Evolutionary conservation across 1,139 yeast species (phyloP).

Genomic region (Hyphopichia pseudoburtonii): DNA sequence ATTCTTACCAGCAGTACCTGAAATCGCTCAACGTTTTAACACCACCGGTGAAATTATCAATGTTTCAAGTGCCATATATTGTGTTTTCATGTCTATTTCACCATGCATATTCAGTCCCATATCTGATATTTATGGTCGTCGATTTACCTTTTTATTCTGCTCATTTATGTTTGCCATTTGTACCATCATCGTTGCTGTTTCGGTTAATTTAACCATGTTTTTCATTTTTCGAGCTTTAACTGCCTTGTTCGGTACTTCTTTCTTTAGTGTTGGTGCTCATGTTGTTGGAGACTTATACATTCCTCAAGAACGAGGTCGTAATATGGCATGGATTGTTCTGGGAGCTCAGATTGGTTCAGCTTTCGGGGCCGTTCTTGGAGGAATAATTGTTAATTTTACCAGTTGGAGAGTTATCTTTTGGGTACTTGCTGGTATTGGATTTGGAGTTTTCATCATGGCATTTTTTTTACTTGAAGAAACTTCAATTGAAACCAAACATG

Average conservation of each 20-base stretch:
- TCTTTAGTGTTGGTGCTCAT: slow-evolving; percentile 48
- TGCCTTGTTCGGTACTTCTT: slow-evolving; percentile 54
- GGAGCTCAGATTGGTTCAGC: slow-evolving; percentile 53
- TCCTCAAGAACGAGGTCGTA: slow-evolving; percentile 48
- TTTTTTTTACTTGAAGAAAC: slow-evolving; percentile 44
- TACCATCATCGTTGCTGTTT: slow-evolving; percentile 40
- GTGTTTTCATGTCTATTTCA: slow-evolving; percentile 50
- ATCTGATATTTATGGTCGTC: slow-evolving; percentile 50
- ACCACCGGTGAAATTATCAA: slow-evolving; percentile 49
- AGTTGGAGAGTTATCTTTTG: slow-evolving; percentile 53
- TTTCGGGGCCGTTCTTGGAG: slow-evolving; percentile 49
- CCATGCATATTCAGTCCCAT: slow-evolving; percentile 51
- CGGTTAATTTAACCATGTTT: slow-evolving; percentile 52
- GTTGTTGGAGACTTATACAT: slow-evolving; percentile 46
- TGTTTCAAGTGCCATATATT: slow-evolving; percentile 49
- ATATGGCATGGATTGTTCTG: slow-evolving; percentile 42
- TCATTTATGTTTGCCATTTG: slow-evolving; percentile 29
- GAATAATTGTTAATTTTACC: slow-evolving; percentile 45
- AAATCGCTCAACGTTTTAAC: slow-evolving; percentile 40
- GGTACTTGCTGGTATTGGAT: slow-evolving; percentile 43
- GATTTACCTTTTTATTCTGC: slow-evolving; percentile 40
- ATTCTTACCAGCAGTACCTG: slow-evolving; percentile 51
- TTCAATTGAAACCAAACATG: slow-evolving; percentile 24
- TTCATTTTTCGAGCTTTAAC: slow-evolving; percentile 44
- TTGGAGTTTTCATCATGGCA: slow-evolving; percentile 24